Evolutionary conservation across 768 basidiomycete species (phyloP).

Genomic region (Chlorophyllum brunneum): DNA sequence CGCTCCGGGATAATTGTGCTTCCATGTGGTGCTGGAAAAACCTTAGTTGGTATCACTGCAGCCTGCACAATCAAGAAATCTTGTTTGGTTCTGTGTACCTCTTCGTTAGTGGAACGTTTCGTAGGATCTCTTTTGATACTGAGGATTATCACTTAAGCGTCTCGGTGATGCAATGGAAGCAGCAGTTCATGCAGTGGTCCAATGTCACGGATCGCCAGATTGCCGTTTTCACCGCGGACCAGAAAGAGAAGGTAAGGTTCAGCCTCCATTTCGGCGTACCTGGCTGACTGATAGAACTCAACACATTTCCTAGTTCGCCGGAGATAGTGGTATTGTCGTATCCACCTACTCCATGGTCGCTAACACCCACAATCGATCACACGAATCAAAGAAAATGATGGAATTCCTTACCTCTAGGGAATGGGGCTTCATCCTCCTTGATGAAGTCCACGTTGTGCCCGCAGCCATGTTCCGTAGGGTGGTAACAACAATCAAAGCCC

Average conservation of each 20-base stretch:
- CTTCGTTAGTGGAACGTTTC: constrained; percentile 64
- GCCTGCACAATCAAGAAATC: constrained; percentile 99
- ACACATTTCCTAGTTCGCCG: constrained; percentile 69
- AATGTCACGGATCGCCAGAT: constrained; percentile 97
- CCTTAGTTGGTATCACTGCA: constrained; percentile 98
- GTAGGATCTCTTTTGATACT: constrained; percentile 9
- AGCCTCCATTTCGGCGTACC: neutral
- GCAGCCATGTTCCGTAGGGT: constrained; percentile 98
- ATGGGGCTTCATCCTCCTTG: constrained; percentile 97
- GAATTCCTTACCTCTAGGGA: constrained; percentile 97
- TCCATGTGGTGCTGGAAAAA: constrained; percentile 98
- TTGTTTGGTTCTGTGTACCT: constrained; percentile 94
- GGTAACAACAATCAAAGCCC: constrained; percentile 97
- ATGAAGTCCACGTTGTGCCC: constrained; percentile 98
- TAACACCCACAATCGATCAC: constrained; percentile 97
- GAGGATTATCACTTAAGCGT: constrained; percentile 41
- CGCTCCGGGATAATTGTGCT: constrained; percentile 97
- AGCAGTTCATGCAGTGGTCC: constrained; percentile 98
- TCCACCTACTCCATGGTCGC: constrained; percentile 99
- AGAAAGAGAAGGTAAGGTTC: constrained; percentile 83
- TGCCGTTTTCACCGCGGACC: constrained; percentile 95
- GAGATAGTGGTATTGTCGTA: constrained; percentile 96
- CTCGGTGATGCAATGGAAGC: constrained; percentile 98
- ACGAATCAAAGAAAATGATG: constrained; percentile 99
- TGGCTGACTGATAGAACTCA: constrained; percentile 10